Conservation (phyloP, 352 stramenopile species). For the Ophiocytium majus region DNA sequence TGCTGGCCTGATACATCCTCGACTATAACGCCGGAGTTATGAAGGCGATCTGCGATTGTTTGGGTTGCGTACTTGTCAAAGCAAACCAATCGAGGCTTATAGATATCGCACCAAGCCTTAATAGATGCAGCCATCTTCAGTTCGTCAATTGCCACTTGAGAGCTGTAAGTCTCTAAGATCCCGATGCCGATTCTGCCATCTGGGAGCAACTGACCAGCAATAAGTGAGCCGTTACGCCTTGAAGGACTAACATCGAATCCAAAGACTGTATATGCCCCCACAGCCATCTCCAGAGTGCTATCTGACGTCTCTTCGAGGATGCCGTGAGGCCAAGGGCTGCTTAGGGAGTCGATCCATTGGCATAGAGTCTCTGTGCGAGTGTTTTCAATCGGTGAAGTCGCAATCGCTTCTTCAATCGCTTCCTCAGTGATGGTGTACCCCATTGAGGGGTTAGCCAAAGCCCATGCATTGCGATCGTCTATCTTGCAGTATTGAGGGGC, state of each 20-base stretch:
- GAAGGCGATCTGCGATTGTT: constrained; percentile 19
- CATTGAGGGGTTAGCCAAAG: constrained; percentile 19
- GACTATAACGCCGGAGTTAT: constrained; percentile 19
- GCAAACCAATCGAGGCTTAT: constrained; percentile 19
- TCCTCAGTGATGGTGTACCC: constrained; percentile 18
- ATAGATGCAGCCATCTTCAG: constrained; percentile 19
- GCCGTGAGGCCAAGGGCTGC: constrained; percentile 14
- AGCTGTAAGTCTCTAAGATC: constrained; percentile 20
- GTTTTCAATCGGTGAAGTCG: constrained; percentile 19
- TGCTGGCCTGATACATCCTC: constrained; percentile 18
- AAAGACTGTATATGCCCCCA: constrained; percentile 19
- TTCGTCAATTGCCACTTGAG: constrained; percentile 19
- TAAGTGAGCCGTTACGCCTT: constrained; percentile 19
- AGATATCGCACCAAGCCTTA: constrained; percentile 19
- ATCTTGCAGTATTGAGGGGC: constrained; percentile 19
- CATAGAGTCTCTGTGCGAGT: constrained; percentile 19
- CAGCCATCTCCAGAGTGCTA: constrained; percentile 18
- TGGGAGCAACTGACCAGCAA: constrained; percentile 18
- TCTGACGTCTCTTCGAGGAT: constrained; percentile 19
- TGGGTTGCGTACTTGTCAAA: constrained; percentile 19
- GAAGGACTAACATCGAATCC: constrained; percentile 19
- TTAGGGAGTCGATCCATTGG: constrained; percentile 19
- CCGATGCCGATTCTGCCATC: constrained; percentile 17
- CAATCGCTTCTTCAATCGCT: constrained; percentile 19
- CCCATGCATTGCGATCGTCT: constrained; percentile 18